Percentiles rank a stretch among this genome's conserved stretches.
Evolutionary conservation across 169 alveolate species (phyloP).

Genomic region (Perkinsus olseni): DNA sequence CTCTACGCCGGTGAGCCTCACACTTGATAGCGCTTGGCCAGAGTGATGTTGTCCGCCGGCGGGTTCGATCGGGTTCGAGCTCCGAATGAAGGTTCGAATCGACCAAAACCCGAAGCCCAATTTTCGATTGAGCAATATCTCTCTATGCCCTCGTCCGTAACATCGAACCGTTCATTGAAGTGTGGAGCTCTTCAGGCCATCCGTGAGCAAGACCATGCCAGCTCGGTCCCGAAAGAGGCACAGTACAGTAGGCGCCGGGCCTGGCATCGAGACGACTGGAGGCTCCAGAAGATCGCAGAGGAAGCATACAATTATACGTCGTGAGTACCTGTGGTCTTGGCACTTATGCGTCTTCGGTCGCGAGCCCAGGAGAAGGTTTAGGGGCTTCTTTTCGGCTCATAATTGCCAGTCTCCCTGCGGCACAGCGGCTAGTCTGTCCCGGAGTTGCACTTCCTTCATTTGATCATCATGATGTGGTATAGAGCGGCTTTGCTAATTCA

Average conservation of each 20-base stretch:
- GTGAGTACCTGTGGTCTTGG: background rate
- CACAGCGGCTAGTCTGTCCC: background rate
- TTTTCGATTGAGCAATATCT: no score
- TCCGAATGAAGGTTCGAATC: no score
- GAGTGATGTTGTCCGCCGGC: no score
- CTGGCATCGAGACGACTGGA: background rate
- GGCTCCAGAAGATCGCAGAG: background rate
- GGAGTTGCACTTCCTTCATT: background rate
- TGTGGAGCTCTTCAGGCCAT: background rate
- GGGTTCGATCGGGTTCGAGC: no score
- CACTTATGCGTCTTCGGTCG: background rate
- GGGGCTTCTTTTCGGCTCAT: no score
- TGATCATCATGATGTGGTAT: no score
- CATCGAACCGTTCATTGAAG: background rate
- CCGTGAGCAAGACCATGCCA: background rate
- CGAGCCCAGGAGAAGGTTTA: no score
- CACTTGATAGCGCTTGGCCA: no score
- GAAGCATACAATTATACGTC: background rate
- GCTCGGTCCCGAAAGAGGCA: background rate
- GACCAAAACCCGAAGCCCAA: no score
- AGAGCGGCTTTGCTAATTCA: no score
- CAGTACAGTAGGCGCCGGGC: background rate
- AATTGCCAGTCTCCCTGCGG: background rate
- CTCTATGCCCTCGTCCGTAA: no score
- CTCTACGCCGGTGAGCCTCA: background rate